Base-by-base conservation (phyloP, 768 basidiomycete genomes). In the Lactarius hengduanensis region DNA sequence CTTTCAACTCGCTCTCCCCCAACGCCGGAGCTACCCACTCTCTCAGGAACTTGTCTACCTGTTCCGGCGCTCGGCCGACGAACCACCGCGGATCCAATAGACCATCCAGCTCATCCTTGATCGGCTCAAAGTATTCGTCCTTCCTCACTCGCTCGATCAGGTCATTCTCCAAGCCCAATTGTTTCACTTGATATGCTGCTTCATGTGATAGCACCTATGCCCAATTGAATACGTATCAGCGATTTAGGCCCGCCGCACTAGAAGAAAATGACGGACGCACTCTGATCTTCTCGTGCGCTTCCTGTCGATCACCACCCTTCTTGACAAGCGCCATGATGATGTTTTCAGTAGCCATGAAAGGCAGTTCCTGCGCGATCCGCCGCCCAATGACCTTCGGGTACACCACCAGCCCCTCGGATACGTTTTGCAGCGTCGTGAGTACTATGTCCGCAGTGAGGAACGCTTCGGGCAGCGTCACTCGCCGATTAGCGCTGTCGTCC, bases 271-370 rank as follows among this genome's bases (percentile, higher is more conserved):
- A 45, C 38, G 45, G 28, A 78, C 81, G 67, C 69, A 91, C 91
- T 66, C 96, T 81, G 74, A 98, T 94, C 79, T 92, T 91, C 78
- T 98, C 97, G 75, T 98, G 97, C 9, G 94, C 94, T 77, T 94
- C 94, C 75, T 98, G 97, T 40, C 97, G 84, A 77, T 98, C 96
- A 1, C 96, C 96, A 26, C 94, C 94, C 58, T 85, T 87, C 78
- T 92, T 97, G 69, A 98, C 97, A 53, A 99, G 86, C 1, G 94
- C 94, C 97, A 99, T 98, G 79, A 98, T 98, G 78, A 99, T 84
- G 77, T 99, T 99, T 78, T 99, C 97, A 2, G 97, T 99, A 4
- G 96, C 95, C 97, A 99, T 98, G 84, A 98, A 98, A 1, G 97
- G 97, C 40, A 99, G 83, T 76, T 99, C 97, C 76, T 98, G 93